phyloP scores from a whole-genome alignment of 169 alveolate genomes.

The Toxoplasma gondii region DNA sequence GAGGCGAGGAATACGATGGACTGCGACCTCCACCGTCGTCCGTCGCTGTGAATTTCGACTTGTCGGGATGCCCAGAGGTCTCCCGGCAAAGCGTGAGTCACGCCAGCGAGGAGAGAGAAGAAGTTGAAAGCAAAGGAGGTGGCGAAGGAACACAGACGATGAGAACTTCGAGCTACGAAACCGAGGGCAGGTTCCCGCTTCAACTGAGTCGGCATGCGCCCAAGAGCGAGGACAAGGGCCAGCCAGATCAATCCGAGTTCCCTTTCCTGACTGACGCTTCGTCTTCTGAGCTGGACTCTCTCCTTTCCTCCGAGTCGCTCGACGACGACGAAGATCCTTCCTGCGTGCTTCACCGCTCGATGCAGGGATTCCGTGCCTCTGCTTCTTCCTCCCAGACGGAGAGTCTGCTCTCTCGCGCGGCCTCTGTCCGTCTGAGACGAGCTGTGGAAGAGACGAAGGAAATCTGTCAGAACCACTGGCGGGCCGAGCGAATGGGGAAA shows the following conservation, averaged over 20 bases:
- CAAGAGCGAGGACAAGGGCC: too few relatives aligned
- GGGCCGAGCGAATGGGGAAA: background rate
- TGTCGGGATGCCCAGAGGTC: background rate
- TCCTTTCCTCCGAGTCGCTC: background rate
- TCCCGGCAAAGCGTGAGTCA: too few relatives aligned
- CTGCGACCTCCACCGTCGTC: background rate
- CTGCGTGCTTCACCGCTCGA: background rate
- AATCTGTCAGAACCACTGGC: background rate
- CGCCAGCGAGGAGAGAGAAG: too few relatives aligned
- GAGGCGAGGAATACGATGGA: background rate
- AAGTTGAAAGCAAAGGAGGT: too few relatives aligned
- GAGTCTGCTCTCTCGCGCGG: background rate
- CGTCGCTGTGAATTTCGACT: background rate
- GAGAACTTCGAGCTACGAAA: too few relatives aligned
- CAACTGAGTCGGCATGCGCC: too few relatives aligned
- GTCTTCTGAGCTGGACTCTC: background rate
- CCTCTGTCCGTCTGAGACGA: background rate
- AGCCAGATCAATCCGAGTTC: too few relatives aligned
- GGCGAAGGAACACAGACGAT: too few relatives aligned
- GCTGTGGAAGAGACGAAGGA: background rate
- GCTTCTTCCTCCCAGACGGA: background rate
- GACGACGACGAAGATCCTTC: background rate
- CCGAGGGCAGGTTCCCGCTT: too few relatives aligned
- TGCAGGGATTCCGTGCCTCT: background rate
- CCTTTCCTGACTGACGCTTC: too few relatives aligned